Evolutionary conservation across 129 eudicot genomes (phyloP), one percentile per base, ranked within the genome.

Genomic region (Calendula officinalis): DNA sequence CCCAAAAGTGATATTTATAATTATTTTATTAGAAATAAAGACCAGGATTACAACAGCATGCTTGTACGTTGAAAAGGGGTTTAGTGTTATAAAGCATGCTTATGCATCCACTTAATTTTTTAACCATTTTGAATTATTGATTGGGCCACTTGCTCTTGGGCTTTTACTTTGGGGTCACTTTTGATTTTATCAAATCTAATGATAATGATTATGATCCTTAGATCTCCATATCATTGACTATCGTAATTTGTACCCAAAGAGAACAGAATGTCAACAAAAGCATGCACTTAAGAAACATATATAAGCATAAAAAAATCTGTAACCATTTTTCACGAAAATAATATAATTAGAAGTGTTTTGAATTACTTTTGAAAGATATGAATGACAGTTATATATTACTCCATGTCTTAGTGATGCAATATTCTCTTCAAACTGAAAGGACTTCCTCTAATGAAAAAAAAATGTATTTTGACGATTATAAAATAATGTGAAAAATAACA

Each of bases 151-250:
- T 68, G 1, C 57, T 44, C 38, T 44, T 69, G 74, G 39, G 30
- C 74, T 69, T 62, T 35, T 16, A 53, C 60, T 44, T 57, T 47
- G 53, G 67, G 54, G 59, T 37, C 67, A 58, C 78, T 73, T 73
- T 66, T 73, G 60, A 74, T 74, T 62, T 66, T 74, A 74, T 57
- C 73, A 40, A 66, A 74, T 74, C 78, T 74, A 74, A 66, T 74
- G 47, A 71, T 51, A 30, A 66, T 46, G 54, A 66, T 66, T 48
- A 66, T 57, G 48, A 73, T 48, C n/a, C 55, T 47, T 57, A 74
- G 68, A 74, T 66, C 73, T 50, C 66, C 66, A 37, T 39, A 74
- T 74, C 72, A 57, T 66, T 74, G 78, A 74, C 68, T 41, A 56
- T 22, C 14, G 54, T 56, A 38, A 65, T 73, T 49, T 57, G 59